These are phyloP conservation scores for Hyphodiscus hymeniophilus DNA, from an alignment of 495 filamentous ascomycete genomes.

Conservation along the genomic window DNA sequence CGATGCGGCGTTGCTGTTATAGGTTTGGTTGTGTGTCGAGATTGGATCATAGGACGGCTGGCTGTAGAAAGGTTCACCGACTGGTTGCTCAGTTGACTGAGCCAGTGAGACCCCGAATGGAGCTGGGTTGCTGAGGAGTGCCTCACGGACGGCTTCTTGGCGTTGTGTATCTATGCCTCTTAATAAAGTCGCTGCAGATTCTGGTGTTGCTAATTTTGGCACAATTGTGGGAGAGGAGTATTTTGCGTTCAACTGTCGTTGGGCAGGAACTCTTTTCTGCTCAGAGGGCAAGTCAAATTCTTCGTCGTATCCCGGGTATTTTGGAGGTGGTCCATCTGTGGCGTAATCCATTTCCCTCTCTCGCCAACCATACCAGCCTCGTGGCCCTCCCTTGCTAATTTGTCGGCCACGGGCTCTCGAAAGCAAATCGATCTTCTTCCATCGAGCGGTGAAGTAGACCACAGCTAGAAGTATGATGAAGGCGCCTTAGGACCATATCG, in stretches of 20 bases:
- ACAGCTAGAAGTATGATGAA: constrained; percentile 16
- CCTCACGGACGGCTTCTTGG: constrained; percentile 3
- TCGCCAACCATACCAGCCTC: constrained; percentile 18
- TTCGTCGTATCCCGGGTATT: constrained; percentile 4
- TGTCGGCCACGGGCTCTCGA: constrained; percentile 2
- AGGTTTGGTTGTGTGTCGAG: background rate
- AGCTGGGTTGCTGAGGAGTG: constrained; percentile 5
- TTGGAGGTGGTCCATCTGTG: constrained; percentile 14
- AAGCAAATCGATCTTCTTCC: constrained; percentile 11
- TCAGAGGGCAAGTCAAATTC: background rate
- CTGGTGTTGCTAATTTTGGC: constrained; percentile 8
- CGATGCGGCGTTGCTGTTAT: constrained; percentile 3
- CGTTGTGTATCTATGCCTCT: constrained; percentile 5
- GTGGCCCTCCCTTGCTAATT: constrained; percentile 9
- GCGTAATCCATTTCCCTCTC: constrained; percentile 1
- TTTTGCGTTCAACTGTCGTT: constrained; percentile 4
- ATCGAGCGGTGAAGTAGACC: constrained; percentile 14
- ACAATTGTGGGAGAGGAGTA: constrained; percentile 2
- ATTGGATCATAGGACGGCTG: background rate
- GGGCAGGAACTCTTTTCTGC: constrained; percentile 8
- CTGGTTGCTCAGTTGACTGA: background rate
- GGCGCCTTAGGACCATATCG: constrained; percentile 11
- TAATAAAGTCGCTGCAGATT: constrained; percentile 1
- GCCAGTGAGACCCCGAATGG: constrained; percentile 4
- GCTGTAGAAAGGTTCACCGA: constrained; percentile 11